phyloP scores from a whole-genome alignment of 2,329 filamentous ascomycete species.

The Talaromyces pinophilus region DNA sequence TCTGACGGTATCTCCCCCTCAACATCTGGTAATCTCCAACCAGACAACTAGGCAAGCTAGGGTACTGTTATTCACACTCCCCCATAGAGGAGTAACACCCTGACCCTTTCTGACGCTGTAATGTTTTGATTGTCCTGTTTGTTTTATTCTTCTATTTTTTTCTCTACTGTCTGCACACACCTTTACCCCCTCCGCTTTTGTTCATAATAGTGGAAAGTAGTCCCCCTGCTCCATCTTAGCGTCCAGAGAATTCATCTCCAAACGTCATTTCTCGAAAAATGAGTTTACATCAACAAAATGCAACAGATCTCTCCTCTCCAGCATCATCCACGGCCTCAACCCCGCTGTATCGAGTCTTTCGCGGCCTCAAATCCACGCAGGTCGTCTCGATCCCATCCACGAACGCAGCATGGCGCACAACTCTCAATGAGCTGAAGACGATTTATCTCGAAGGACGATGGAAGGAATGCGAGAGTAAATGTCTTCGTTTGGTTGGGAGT shows the following conservation, averaged over 20 bases:
- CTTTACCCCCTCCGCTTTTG: background rate
- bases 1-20: too few species aligned
- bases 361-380: slow-evolving; percentile 19
- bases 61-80: background rate
- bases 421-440: slow-evolving; percentile 14
- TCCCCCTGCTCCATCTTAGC: background rate
- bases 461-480: slow-evolving; percentile 22
- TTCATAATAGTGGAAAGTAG: too few species aligned
- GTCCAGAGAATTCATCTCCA: background rate
- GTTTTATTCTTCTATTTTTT: too few species aligned
- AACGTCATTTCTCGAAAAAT: background rate
- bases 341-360: slow-evolving; percentile 20
- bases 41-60: background rate
- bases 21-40: background rate
- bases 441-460: slow-evolving; percentile 20
- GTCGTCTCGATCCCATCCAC: slow-evolving; percentile 3
- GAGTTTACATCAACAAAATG: background rate
- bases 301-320: background rate
- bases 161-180: background rate
- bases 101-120: background rate
- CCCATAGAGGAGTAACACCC: background rate
- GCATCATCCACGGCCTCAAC: slow-evolving; percentile 12
- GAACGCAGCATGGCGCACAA: slow-evolving; percentile 14
- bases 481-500: slow-evolving; percentile 11
- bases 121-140: background rate